A percentile compares a stretch with the other conserved stretches of the same genome.
Evolutionary conservation across 192 early-diverging fungal species (phyloP).

Genomic region (Coemansia sp.): DNA sequence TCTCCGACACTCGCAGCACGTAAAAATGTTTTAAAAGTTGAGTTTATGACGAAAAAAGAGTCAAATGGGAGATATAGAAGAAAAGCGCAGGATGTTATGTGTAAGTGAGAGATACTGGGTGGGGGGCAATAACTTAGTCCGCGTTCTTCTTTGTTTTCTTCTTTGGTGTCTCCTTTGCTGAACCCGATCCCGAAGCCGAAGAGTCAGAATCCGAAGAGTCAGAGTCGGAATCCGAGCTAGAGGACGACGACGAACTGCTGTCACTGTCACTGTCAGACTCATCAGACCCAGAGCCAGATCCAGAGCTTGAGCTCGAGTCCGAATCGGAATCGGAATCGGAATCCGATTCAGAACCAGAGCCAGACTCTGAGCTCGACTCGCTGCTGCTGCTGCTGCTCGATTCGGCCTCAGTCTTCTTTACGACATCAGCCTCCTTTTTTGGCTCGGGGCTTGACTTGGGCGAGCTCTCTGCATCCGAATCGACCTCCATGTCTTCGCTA

Average conservation of each 20-base stretch:
- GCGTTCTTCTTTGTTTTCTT: constrained; percentile 10
- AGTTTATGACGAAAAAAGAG: background rate
- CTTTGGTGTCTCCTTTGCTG: constrained; percentile 30
- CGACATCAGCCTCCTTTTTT: background rate
- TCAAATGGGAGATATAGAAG: background rate
- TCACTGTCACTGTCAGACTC: constrained; percentile 13
- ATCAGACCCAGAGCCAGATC: background rate
- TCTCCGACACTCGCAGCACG: background rate
- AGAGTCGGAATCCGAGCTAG: constrained; percentile 13
- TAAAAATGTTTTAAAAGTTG: background rate
- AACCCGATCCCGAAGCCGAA: constrained; percentile 10
- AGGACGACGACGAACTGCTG: constrained; percentile 9
- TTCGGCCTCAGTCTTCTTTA: background rate
- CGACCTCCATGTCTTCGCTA: constrained; percentile 7
- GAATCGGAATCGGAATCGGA: constrained; percentile 7
- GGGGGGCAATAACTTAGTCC: background rate
- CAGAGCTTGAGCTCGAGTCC: constrained; percentile 16
- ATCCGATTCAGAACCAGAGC: constrained; percentile 2
- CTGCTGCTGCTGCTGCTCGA: constrained; percentile 16
- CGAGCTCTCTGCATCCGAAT: constrained; percentile 9
- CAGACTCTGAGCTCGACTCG: constrained; percentile 14
- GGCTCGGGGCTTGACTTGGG: background rate
- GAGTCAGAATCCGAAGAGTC: constrained; percentile 15
- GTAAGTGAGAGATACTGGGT: background rate
- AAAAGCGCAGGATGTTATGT: constrained; percentile 2